Base-by-base conservation (phyloP, 192 early-diverging fungal genomes). In the Gryganskiella cystojenkinii region DNA sequence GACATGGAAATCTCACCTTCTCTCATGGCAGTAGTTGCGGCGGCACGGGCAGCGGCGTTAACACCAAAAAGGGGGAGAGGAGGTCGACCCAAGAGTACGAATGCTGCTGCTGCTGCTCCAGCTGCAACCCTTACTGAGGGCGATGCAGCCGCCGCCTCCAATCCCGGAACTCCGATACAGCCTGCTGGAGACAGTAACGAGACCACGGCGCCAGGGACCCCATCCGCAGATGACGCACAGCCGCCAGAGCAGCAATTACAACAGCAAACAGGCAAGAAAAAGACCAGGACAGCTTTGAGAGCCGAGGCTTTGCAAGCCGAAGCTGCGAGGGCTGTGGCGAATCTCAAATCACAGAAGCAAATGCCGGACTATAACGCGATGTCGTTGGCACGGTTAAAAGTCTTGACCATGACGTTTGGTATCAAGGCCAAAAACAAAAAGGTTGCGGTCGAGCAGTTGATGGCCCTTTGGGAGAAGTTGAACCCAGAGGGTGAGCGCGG, bases 351-450 rank as follows among this genome's bases (percentile, higher is more conserved):
- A 10, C 67, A 69, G 34, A 10, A 15, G 4, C 3, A 34, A 13
- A 49, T 63, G 46, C 66, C 74, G 4, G 35, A 58, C 3, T 78
- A 69, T 24, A 7, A 64, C 2, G 22, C 61, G 3, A 78, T 78
- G 74, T 58, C 66, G 0, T 5, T 78, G 22, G 20, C 54, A 22
- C 61, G 54, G 4, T 25, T 78, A 35, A 59, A 65, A 8, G 17
- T 63, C 28, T 35, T 47, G 20, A 66, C 66, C 2, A 49, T 47
- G 19, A 64, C 66, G 0, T 78, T 78, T 54, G 74, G 74, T 9
- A 40, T 78, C 19, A 78, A 78, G 24, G 25, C 74, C n/a, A 42
- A 13, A 1, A 52, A 5, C 15, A 78, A 69, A 33, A n/a, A 5
- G 22, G 9, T 47, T n/a, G 25, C 69, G 50, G 50, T 64, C 0